Evolutionary conservation across 2,329 filamentous ascomycete species (phyloP), one percentile per base, ranked within the genome.

Genomic region (Cephalotrichum gorgonifer): DNA sequence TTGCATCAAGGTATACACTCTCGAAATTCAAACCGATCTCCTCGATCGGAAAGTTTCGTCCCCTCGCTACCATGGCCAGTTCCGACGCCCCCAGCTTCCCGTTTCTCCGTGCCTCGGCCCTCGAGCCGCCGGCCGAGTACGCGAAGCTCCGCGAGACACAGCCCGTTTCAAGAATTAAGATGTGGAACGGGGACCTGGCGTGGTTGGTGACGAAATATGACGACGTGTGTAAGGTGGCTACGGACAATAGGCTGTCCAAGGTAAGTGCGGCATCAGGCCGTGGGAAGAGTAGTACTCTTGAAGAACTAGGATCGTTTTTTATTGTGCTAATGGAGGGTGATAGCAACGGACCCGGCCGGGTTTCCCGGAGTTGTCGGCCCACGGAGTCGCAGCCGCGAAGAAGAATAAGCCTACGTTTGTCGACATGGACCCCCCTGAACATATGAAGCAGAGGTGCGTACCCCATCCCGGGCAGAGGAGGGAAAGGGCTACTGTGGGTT

Each of bases 361-460:
- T 0, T 74, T 75, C 47, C 71, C 71, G 0, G 72, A 75, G 52
- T 63, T 75, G 46, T 66, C 60, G 47, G 63, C 67, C 9, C 68
- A 71, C 12, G 72, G 71, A 7, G 73, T 70, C 52, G 60, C 62
- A 33, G 72, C 72, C 7, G 71, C 66, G n/a, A 39, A 39, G n/a
- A 71, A 72, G 53, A 69, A 65, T 33, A 70, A 66, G 49, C 68
- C 72, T 1, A 75, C 70, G 0, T 75, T 75, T 54, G 72, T 75
- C 5, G 70, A 75, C 54, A 73, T 75, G 68, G 71, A 75, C 51
- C 57, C 68, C 4, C 72, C 72, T 0, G 63, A 65, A 2, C 72
- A 75, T 50, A 71, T 68, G 64, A 56, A 61, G 14, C 69, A 75
- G 51, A 64, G 69, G 66, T 64, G 55, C 48, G 47, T 41, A n/a